Evolutionary conservation across 1,284 basidiomycete species (phyloP), one percentile per base, ranked within the genome.

Genomic region (Acaromyces ingoldii): DNA sequence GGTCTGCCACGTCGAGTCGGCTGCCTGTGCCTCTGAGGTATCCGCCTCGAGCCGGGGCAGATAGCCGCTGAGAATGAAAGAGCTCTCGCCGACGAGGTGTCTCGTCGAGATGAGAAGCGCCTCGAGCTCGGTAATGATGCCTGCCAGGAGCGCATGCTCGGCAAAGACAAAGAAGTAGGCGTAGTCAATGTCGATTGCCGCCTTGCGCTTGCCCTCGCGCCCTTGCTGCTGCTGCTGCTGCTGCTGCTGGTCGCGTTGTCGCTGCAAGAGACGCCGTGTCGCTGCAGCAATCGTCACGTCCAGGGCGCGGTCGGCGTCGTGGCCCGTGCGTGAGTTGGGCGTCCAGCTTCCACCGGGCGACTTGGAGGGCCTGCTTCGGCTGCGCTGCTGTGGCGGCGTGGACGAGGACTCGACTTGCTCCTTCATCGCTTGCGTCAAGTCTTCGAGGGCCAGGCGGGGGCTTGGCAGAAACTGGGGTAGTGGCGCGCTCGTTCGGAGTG

Each of bases 401-500:
- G 9, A 15, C 31, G 42, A 22, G 15, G 22, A 11, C 29, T 17
- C 21, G 13, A 63, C 45, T 38, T 60, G 58, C 34, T 61, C 49
- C 0, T 62, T 60, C 5, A 70, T 57, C 0, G 67, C 66, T 24
- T 51, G 40, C 2, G 66, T 69, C 9, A 70, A 57, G 17, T 65
- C 66, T 9, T 60, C 53, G 0, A 72, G 51, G 5, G 79, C 76
- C 3, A 75, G 58, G 2, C 76, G 68, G 0, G 79, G 76, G 0
- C 74, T 75, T 3, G 80, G 79, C 0, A 80, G 62, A 44, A 77
- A 79, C 49, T 80, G 80, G 1, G 79, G 80, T 6, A 81, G 61
- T 1, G 79, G 77, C 15, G 70, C 63, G 11, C 76, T 68, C 0
- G 78, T 79, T 19, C 76, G 67, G 58, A 80, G 74, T 0, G 78